Percentiles rank a stretch among this genome's conserved stretches.
These are phyloP conservation scores for Basidiobolus heterosporus DNA, from an alignment of 371 early-diverging fungal species.

Conservation along the genomic window DNA sequence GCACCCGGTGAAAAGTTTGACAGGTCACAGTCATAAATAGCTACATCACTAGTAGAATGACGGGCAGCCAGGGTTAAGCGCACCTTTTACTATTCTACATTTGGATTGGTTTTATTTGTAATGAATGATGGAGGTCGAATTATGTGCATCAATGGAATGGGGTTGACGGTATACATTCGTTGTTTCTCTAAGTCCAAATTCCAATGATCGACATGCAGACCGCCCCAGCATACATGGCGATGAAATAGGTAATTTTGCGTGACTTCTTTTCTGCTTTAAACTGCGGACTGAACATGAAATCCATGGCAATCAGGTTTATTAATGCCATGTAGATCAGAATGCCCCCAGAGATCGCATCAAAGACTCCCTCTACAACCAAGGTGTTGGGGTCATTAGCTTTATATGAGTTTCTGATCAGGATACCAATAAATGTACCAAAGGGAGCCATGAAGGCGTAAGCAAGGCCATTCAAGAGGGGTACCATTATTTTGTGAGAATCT, in stretches of 20 bases:
- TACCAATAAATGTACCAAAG: conserved; percentile 55
- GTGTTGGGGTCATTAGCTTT: conserved; percentile 28
- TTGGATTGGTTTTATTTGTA: no score
- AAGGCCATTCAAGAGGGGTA: conserved; percentile 21
- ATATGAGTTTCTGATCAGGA: conserved; percentile 39
- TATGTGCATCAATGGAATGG: no score
- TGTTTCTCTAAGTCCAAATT: conserved; percentile 44
- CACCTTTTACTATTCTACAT: no score
- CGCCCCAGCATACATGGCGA: conserved; percentile 45
- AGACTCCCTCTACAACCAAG: conserved; percentile 51
- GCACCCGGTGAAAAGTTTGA: no score
- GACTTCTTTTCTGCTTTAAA: conserved; percentile 22
- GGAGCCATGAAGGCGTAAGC: conserved; percentile 47
- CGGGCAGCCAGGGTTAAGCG: no score
- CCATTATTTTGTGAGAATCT: conserved; percentile 8
- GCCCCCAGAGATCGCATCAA: conserved; percentile 61
- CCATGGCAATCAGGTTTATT: conserved; percentile 48
- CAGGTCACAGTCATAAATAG: no score
- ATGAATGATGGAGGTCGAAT: no score
- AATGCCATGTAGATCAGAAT: conserved; percentile 62
- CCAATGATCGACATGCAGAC: conserved; percentile 59
- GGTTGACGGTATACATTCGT: no score
- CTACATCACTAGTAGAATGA: no score
- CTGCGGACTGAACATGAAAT: conserved; percentile 34
- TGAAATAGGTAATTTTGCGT: conserved; percentile 25